Evolutionary conservation across 2,329 filamentous ascomycete species (phyloP).

Genomic region (Shiraia bambusicola): DNA sequence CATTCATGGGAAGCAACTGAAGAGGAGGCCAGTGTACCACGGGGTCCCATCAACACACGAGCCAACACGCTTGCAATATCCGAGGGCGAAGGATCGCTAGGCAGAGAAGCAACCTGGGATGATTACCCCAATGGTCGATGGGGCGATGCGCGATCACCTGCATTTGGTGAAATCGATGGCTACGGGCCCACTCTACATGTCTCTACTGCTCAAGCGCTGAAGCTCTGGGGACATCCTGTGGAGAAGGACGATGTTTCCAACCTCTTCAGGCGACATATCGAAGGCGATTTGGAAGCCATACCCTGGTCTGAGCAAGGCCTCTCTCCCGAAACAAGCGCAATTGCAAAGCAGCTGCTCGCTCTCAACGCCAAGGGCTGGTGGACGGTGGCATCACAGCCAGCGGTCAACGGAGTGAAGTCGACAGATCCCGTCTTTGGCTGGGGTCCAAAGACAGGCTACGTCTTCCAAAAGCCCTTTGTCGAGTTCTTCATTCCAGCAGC

Average conservation of each 20-base stretch:
- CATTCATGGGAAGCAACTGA: constrained; percentile 66
- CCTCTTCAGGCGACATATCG: constrained; percentile 79
- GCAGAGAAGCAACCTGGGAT: constrained; percentile 96
- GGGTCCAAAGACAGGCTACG: constrained; percentile 89
- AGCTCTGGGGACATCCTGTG: constrained; percentile 80
- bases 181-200: constrained; percentile 96
- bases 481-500: constrained; percentile 83
- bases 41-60: constrained; percentile 70
- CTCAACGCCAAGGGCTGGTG: constrained; percentile 89
- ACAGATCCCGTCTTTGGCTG: constrained; percentile 82
- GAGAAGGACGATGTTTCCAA: constrained; percentile 70
- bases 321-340: constrained; percentile 78
- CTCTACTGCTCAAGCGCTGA: constrained; percentile 77
- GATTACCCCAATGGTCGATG: constrained; percentile 96
- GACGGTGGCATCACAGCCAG: constrained; percentile 94
- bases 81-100: constrained; percentile 85
- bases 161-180: constrained; percentile 96
- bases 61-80: constrained; percentile 90
- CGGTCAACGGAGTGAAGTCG: constrained; percentile 81
- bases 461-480: constrained; percentile 98
- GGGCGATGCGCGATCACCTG: constrained; percentile 82
- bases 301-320: constrained; percentile 94
- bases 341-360: constrained; percentile 70
- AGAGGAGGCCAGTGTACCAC: constrained; percentile 74
- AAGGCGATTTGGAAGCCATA: constrained; percentile 75